Percentiles rank a stretch among this genome's conserved stretches.
These are phyloP conservation scores for Venturia pyrina DNA, from an alignment of 2,329 filamentous ascomycete genomes.

Conservation along the genomic window DNA sequence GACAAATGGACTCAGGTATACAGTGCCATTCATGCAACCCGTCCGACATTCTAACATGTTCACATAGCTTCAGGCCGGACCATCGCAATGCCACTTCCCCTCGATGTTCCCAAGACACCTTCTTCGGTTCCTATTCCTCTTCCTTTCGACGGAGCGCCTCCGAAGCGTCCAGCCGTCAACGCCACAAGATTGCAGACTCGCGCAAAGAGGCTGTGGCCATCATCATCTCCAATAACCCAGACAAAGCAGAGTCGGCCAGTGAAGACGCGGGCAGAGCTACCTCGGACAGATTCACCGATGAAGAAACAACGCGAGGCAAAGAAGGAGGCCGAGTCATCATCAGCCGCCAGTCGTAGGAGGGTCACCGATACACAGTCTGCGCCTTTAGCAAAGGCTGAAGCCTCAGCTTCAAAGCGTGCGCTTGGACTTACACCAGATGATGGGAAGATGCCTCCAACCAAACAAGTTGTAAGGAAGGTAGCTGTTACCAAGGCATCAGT, in stretches of 20 bases:
- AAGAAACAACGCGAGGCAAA: neutral
- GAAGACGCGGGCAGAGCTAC: no score
- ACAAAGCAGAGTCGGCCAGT: no score
- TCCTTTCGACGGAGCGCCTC: neutral
- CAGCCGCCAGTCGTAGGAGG: neutral
- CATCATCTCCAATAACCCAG: no score
- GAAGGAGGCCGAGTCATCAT: neutral
- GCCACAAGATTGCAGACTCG: neutral
- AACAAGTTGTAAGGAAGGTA: neutral
- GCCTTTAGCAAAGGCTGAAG: neutral
- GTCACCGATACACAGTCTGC: neutral
- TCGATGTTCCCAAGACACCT: neutral
- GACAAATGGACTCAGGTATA: no score
- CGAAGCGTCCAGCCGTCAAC: neutral
- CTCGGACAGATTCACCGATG: no score
- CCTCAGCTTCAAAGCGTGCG: no score
- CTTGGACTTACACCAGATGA: neutral
- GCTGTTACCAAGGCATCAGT: neutral
- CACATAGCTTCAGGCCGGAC: no score
- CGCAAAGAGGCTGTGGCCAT: neutral
- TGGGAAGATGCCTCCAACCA: neutral
- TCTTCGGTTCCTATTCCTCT: neutral
- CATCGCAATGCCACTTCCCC: neutral
- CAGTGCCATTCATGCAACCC: neutral
- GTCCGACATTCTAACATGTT: neutral